These are phyloP conservation scores for Parietichytrium sp. DNA, from an alignment of 108 stramenopile species.

Conservation along the genomic window DNA sequence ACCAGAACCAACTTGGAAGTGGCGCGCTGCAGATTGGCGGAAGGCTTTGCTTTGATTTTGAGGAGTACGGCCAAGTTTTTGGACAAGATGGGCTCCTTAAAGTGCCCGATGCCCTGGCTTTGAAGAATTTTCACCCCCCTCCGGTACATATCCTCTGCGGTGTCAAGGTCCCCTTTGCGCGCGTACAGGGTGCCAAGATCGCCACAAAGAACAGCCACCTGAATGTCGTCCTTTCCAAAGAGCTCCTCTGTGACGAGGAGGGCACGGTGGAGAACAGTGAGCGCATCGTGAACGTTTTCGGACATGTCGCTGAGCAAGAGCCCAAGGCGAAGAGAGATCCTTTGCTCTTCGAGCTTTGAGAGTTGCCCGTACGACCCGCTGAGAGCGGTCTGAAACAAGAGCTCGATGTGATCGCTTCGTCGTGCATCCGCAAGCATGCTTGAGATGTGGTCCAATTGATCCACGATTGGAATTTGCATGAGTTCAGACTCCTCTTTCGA, in stretches of 20 bases:
- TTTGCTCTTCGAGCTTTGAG: constrained; percentile 7
- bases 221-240: not conserved
- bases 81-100: not conserved
- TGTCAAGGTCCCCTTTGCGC: not conserved
- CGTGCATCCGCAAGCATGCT: constrained; percentile 4
- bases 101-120: not conserved
- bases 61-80: not conserved
- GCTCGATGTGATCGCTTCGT: not conserved
- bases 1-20: not conserved
- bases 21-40: too few species aligned
- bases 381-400: constrained; percentile 5
- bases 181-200: constrained; percentile 17
- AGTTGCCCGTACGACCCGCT: constrained; percentile 13
- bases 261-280: not conserved
- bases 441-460: not conserved
- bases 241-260: constrained; percentile 6
- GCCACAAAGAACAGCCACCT: constrained; percentile 6
- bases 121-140: not conserved
- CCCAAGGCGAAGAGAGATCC: constrained; percentile 2
- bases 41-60: not conserved
- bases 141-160: not conserved
- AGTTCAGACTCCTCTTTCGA: not conserved
- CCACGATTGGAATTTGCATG: not conserved
- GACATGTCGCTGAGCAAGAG: not conserved
- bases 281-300: constrained; percentile 16